Evolutionary conservation across 1,284 basidiomycete genomes (phyloP), one percentile per base, ranked within the genome.

Genomic region (Amylostereum areolatum): DNA sequence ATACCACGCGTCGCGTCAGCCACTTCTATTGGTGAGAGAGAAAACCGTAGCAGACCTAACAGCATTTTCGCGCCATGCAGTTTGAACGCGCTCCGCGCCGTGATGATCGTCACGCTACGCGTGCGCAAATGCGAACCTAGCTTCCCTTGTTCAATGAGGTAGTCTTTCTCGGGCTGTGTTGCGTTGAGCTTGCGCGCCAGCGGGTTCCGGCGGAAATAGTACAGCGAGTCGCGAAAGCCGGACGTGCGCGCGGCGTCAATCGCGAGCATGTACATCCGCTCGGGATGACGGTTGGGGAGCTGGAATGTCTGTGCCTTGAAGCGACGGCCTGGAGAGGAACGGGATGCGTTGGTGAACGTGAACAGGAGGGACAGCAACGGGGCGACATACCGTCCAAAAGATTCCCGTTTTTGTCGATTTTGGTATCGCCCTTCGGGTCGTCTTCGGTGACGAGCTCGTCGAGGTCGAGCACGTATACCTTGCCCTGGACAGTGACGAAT

Each of bases 211-310:
- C 97, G 86, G 69, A 97, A 96, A 66, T 98, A 97, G 67, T 97
- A 97, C 9, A 98, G 74, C 7, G 95, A 97, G 67, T 99, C 97
- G 49, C 92, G 83, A 69, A 94, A 98, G 2, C 96, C 97, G 36
- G 92, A 94, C 3, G 91, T 91, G 28, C 96, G 84, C 0, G 96
- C 96, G 4, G 94, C 95, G 62, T 99, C 96, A 55, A 99, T 97
- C 9, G 96, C 92, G 41, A 99, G 86, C 78, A 97, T 91, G 71
- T 97, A 99, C 54, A 85, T 76, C 46, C 89, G 81, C 45, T 91
- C 80, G 4, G 92, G 85, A 62, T 97, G 78, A 49, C 95, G 81
- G 46, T 80, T 80, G 0, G 91, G 85, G 1, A 94, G 82, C 11
- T 80, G 72, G 62, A 98, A 97, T 1, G 94, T 95, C 45, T 82